Conservation (phyloP, 441 rosid genomes). For the Euphorbia schlechtendalii region DNA sequence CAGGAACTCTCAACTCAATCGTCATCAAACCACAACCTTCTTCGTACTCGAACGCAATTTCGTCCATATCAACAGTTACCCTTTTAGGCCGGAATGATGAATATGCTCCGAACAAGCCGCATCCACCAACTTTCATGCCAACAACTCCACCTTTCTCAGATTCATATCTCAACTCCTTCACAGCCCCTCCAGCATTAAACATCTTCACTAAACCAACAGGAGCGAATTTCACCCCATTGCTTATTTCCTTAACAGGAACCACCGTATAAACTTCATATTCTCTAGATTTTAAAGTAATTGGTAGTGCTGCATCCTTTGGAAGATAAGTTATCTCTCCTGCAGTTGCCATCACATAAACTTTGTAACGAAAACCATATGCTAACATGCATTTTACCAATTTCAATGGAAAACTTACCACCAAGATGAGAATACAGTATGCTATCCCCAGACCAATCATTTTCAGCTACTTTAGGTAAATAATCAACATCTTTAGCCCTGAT, state of each 20-base stretch:
- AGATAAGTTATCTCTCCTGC: constrained; percentile 58
- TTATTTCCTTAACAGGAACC: constrained; percentile 43
- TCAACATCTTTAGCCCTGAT: constrained; percentile 51
- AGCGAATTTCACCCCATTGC: constrained; percentile 32
- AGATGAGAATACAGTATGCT: constrained; percentile 50
- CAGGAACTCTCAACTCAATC: constrained; percentile 33
- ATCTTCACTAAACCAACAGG: constrained; percentile 47
- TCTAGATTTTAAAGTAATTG: constrained; percentile 48
- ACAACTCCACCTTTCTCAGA: constrained; percentile 15
- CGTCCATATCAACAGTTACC: constrained; percentile 29
- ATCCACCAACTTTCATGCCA: constrained; percentile 35
- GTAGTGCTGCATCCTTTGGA: constrained; percentile 45
- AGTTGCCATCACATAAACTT: constrained; percentile 11
- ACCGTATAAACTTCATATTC: constrained; percentile 59
- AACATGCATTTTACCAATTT: neutral
- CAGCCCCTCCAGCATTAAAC: constrained; percentile 61
- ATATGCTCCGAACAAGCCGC: constrained; percentile 46
- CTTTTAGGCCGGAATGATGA: constrained; percentile 35
- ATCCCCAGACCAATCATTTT: constrained; percentile 50
- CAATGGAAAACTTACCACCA: constrained; percentile 32
- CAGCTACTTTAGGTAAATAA: constrained; percentile 46
- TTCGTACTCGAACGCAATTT: constrained; percentile 29
- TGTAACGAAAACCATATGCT: neutral
- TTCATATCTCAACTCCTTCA: constrained; percentile 39
- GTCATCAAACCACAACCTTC: constrained; percentile 36